Evolutionary conservation across 2,329 filamentous ascomycete genomes (phyloP).

Genomic region (Curvularia hawaiiensis): DNA sequence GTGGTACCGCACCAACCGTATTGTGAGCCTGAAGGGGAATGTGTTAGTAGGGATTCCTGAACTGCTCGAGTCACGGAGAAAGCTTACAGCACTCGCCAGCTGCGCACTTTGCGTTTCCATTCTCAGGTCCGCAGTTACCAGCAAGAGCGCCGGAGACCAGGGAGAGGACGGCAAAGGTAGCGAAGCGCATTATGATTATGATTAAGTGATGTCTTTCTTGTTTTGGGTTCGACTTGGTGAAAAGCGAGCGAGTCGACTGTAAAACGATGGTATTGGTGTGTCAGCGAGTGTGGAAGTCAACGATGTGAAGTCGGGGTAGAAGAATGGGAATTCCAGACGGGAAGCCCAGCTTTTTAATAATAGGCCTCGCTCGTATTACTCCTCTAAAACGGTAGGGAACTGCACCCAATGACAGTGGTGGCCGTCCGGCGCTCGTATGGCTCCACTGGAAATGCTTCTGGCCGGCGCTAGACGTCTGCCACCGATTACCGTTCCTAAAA

Average conservation of each 20-base stretch:
- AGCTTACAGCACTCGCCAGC: slow-evolving; percentile 44
- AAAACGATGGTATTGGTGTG: slow-evolving; percentile 1
- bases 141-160: slow-evolving; percentile 36
- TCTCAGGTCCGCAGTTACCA: slow-evolving; percentile 44
- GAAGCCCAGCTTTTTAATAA: slow-evolving; percentile 14
- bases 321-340: neutral
- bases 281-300: neutral
- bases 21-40: slow-evolving; percentile 32
- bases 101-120: slow-evolving; percentile 41
- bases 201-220: neutral
- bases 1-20: slow-evolving; percentile 47
- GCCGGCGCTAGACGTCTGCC: slow-evolving; percentile 19
- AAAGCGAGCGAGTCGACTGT: slow-evolving; percentile 8
- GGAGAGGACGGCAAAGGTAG: slow-evolving; percentile 31
- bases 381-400: slow-evolving; percentile 12
- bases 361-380: slow-evolving; percentile 20
- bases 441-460: slow-evolving; percentile 13
- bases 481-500: slow-evolving; percentile 1
- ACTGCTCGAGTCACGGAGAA: too few relatives aligned
- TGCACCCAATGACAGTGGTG: slow-evolving; percentile 18
- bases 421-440: slow-evolving; percentile 11
- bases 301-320: neutral
- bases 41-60: slow-evolving; percentile 13
- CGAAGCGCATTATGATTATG: slow-evolving; percentile 40
- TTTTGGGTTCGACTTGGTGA: slow-evolving; percentile 3